Evolutionary conservation across 305 asterid genomes (phyloP).

Genomic region (Withania somnifera): DNA sequence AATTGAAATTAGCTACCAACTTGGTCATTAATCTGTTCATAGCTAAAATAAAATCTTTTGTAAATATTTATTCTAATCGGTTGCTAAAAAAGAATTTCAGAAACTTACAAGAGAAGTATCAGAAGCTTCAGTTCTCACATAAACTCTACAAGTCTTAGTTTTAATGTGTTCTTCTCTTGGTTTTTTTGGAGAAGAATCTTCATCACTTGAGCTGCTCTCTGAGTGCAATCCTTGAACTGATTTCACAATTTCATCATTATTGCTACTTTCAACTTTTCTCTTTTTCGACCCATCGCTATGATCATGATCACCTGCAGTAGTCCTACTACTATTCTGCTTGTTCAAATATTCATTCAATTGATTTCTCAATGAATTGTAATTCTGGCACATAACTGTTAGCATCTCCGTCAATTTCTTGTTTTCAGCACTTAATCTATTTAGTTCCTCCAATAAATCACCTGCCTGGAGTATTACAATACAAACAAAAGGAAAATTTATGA

Average conservation of each 20-base stretch:
- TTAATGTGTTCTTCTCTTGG: constrained; percentile 42
- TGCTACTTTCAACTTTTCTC: constrained; percentile 31
- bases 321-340: constrained; percentile 14
- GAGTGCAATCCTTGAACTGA: constrained; percentile 16
- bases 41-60: too few species aligned
- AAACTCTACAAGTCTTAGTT: constrained; percentile 36
- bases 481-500: neutral
- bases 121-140: constrained; percentile 48
- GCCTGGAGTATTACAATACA: constrained; percentile 17
- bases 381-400: constrained; percentile 47
- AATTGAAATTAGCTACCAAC: neutral
- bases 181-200: constrained; percentile 43
- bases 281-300: constrained; percentile 21
- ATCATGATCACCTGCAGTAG: constrained; percentile 6
- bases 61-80: too few species aligned
- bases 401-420: constrained; percentile 63
- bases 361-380: constrained; percentile 37
- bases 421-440: constrained; percentile 59
- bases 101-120: constrained; percentile 74
- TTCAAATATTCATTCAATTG: constrained; percentile 32
- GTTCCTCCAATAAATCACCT: constrained; percentile 58
- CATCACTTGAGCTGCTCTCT: constrained; percentile 65
- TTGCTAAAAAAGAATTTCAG: too few species aligned
- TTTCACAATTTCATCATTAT: neutral
- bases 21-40: neutral